phyloP scores from a whole-genome alignment of 805 yeast species.

The Saturnispora quitensis region DNA sequence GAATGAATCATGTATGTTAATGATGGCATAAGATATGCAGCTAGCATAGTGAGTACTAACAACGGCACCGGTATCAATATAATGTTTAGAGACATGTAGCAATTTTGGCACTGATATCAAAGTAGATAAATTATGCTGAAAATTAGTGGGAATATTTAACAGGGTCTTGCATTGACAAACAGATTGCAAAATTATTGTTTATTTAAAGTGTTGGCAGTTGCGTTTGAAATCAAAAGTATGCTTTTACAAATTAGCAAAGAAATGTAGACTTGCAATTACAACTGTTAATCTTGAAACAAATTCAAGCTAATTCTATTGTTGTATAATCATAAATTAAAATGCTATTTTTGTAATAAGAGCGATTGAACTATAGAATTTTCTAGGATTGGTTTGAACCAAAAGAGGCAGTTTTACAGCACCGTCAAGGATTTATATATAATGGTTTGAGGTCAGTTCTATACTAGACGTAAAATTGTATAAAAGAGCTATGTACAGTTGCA shows the following conservation, averaged over 20 bases:
- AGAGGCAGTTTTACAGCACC: not conserved
- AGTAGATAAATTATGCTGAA: not conserved
- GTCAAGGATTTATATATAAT: not conserved
- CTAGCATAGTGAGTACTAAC: constrained; percentile 2
- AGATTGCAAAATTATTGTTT: not conserved
- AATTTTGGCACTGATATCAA: not conserved
- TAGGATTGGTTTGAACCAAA: not conserved
- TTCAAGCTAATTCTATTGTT: too few relatives aligned
- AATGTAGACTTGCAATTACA: too few relatives aligned
- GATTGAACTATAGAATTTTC: not conserved
- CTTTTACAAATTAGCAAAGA: too few relatives aligned
- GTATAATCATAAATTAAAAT: not conserved
- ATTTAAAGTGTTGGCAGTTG: too few relatives aligned
- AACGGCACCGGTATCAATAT: constrained; percentile 3
- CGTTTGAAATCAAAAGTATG: too few relatives aligned
- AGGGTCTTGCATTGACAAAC: not conserved
- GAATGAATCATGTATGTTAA: constrained; percentile 6
- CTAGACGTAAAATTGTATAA: not conserved
- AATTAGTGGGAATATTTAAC: not conserved
- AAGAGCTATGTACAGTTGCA: constrained; percentile 1
- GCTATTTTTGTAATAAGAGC: not conserved
- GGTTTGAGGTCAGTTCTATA: not conserved
- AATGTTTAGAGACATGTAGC: not conserved
- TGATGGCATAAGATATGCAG: constrained; percentile 7
- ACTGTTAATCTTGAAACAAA: too few relatives aligned